Base-by-base conservation (phyloP, 202 grass and related monocot species). In the Schoenoplectus tabernaemontani region DNA sequence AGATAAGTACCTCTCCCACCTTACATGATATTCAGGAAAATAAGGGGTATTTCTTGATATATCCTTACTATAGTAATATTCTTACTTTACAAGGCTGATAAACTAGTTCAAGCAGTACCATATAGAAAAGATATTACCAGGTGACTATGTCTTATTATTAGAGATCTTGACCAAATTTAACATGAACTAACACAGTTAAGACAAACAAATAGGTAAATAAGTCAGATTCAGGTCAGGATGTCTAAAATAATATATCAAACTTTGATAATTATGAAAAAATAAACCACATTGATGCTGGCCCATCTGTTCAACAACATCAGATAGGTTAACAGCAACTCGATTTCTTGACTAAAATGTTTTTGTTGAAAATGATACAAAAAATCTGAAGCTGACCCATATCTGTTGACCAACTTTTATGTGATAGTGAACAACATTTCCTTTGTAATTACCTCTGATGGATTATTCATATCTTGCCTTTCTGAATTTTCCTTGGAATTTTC, bases 381-480 rank as follows among this genome's bases (percentile, higher is more conserved):
- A 4, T 16, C 13, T 78, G 28, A 33, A 23, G 23, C 38, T 9
- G 8, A 41, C 19, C n/a, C 1, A 30, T 19, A 78, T 60, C 11
- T 77, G 10, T 3, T 28, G 1, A 56, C 71, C 7, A 54, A 72
- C 20, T 37, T 78, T 78, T 3, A 15, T 60, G 3, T 24, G 7
- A 22, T 59, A 53, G n/a, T 75, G 2, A 78, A 33, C 9, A 22
- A 22, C 17, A 15, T 32, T 78, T 68, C 13, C 37, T 22, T 68
- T 53, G 46, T 74, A 5, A 54, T 74, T 80, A 80, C 77, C 78
- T 80, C 78, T 62, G 78, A 44, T 30, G 59, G 28, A 53, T 63
- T 80, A 65, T 51, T 47, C 70, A 75, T 53, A 30, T 19, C 24
- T 75, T n/a, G 47, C 16, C 41, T 57, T 50, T 76, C 74, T 76